phyloP scores from a whole-genome alignment of 768 basidiomycete species.

The Kwoniella newhampshirensis region DNA sequence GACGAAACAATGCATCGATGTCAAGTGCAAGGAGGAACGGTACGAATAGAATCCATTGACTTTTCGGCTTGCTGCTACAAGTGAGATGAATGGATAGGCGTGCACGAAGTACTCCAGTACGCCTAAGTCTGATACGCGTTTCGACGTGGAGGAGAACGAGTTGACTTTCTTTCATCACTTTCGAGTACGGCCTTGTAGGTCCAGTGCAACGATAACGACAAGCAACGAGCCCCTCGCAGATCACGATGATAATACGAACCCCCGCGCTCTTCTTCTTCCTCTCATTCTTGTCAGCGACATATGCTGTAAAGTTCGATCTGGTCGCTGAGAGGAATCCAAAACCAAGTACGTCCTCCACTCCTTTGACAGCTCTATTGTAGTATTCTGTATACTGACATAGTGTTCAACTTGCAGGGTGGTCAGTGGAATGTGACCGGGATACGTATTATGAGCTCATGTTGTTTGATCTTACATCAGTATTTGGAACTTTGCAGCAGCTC shows the following conservation, averaged over 20 bases:
- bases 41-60: no score
- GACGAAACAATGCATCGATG: no score
- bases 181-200: neutral
- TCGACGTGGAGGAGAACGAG: no score
- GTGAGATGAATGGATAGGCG: no score
- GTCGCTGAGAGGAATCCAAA: conserved; percentile 70
- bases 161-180: no score
- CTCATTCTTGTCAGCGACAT: conserved; percentile 46
- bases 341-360: conserved; percentile 55
- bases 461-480: conserved; percentile 60
- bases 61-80: no score
- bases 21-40: no score
- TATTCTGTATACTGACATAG: no score
- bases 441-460: neutral
- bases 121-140: no score
- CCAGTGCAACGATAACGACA: conserved; percentile 5
- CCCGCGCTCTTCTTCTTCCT: conserved; percentile 23
- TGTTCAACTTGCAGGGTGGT: conserved; percentile 37
- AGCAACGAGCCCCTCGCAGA: neutral
- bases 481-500: conserved; percentile 86
- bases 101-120: no score
- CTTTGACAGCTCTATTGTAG: neutral
- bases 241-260: conserved; percentile 24
- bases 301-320: conserved; percentile 83
- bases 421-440: conserved; percentile 4